Evolutionary conservation across 306 rosid species (phyloP).

Genomic region (Prosopis cineraria): DNA sequence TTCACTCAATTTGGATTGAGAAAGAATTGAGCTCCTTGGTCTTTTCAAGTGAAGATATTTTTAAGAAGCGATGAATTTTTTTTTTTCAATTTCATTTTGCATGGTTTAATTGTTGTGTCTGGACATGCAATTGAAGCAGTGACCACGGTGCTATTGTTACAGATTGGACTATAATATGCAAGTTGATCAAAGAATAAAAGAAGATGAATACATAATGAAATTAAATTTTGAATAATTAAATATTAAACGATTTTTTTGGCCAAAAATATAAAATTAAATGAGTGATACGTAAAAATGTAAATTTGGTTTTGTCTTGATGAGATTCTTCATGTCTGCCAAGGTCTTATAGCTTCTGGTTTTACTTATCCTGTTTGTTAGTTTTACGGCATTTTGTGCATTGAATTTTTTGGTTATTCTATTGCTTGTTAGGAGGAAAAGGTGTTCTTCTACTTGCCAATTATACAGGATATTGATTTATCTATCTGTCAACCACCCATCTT

Average conservation of each 20-base stretch:
- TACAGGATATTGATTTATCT: conserved; percentile 19
- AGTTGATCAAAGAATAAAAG: neutral
- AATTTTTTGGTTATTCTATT: neutral
- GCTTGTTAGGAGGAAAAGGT: neutral
- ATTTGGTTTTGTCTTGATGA: neutral
- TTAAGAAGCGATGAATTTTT: neutral
- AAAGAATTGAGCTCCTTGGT: conserved; percentile 1
- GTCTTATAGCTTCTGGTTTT: neutral
- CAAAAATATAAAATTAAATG: too few relatives aligned
- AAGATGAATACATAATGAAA: neutral
- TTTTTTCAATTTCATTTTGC: neutral
- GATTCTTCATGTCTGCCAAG: neutral
- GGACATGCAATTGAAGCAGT: neutral
- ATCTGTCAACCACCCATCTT: neutral
- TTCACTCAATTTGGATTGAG: neutral
- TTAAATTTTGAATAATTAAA: neutral
- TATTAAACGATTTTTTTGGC: too few relatives aligned
- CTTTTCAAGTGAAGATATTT: neutral
- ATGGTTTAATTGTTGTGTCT: neutral
- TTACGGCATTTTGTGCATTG: neutral
- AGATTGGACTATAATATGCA: neutral
- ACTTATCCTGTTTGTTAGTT: neutral
- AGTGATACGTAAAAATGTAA: neutral
- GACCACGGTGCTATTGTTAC: neutral
- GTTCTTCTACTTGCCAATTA: neutral